phyloP scores from a whole-genome alignment of 495 filamentous ascomycete genomes.

The Choiromyces venosus region DNA sequence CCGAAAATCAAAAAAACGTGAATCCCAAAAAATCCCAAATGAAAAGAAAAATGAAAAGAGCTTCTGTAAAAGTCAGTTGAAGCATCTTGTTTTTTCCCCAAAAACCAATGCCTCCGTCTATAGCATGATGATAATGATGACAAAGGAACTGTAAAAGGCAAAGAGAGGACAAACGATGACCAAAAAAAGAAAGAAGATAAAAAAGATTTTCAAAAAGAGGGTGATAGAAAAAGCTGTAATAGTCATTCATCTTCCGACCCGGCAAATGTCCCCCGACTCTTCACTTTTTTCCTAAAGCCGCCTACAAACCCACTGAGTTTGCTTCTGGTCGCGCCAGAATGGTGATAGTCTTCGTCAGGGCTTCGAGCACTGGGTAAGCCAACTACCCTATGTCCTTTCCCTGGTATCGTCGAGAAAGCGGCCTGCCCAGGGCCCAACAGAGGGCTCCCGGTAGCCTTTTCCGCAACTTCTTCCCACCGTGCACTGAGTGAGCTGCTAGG shows the following conservation, averaged over 20 bases:
- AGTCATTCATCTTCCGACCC: constrained; percentile 22
- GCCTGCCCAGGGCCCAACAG: constrained; percentile 21
- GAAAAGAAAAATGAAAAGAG: background rate
- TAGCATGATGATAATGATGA: background rate
- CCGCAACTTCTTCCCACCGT: constrained; percentile 69
- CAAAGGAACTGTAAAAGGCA: background rate
- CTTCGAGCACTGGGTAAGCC: constrained; percentile 24
- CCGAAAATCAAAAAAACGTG: background rate
- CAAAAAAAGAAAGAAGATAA: constrained; percentile 4
- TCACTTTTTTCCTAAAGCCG: constrained; percentile 44
- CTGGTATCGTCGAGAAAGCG: constrained; percentile 24
- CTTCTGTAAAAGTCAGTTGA: constrained; percentile 1
- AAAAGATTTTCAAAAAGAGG: constrained; percentile 18
- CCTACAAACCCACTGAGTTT: constrained; percentile 41
- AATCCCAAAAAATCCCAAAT: background rate
- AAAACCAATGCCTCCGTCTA: background rate
- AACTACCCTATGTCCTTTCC: constrained; percentile 29
- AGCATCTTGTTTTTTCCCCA: background rate
- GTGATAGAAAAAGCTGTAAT: constrained; percentile 2
- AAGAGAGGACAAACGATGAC: background rate
- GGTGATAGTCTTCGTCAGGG: constrained; percentile 14
- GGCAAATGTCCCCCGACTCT: constrained; percentile 27
- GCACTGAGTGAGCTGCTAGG: constrained; percentile 56
- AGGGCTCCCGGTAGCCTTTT: constrained; percentile 53
- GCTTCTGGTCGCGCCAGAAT: constrained; percentile 26